Evolutionary conservation across 2,329 filamentous ascomycete species (phyloP).

Genomic region (Pseudovirgaria hyperparasitica): DNA sequence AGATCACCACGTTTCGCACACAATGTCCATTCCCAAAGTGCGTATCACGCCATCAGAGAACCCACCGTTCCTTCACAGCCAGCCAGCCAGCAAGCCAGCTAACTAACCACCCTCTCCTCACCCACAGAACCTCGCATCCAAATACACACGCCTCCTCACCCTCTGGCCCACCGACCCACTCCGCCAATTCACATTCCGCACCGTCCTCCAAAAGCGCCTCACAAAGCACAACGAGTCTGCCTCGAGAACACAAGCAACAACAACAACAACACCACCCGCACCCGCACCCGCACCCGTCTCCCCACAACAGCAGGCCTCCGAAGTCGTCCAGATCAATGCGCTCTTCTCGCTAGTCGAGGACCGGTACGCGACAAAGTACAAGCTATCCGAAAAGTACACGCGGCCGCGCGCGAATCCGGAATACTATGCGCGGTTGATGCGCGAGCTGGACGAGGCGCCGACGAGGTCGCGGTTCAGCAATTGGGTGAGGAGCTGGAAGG

Average conservation of each 20-base stretch:
- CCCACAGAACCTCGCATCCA: conserved; percentile 24
- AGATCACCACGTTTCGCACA: too few relatives aligned
- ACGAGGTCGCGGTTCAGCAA: conserved; percentile 21
- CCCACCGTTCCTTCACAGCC: too few relatives aligned
- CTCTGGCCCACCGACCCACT: conserved; percentile 39
- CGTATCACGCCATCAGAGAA: too few relatives aligned
- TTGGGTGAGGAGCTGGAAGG: conserved; percentile 24
- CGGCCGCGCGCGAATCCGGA: conserved; percentile 20
- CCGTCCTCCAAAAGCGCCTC: conserved; percentile 29
- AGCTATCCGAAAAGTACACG: conserved; percentile 13
- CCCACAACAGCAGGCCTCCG: conserved; percentile 1
- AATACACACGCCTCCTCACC: conserved; percentile 36
- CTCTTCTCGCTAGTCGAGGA: conserved; percentile 49
- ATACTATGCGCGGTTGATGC: conserved; percentile 22
- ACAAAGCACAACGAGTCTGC: conserved; percentile 15
- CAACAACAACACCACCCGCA: not conserved
- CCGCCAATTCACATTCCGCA: conserved; percentile 34
- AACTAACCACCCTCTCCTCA: too few relatives aligned
- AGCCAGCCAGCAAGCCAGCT: too few relatives aligned
- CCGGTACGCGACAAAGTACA: conserved; percentile 35
- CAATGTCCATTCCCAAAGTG: too few relatives aligned
- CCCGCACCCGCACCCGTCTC: conserved; percentile 7
- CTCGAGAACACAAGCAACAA: conserved; percentile 4
- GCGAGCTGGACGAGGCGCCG: conserved; percentile 22
- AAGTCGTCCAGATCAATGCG: conserved; percentile 35